phyloP scores from a whole-genome alignment of 2,329 filamentous ascomycete species.

The Hymenotorrendiella dingleyae region DNA sequence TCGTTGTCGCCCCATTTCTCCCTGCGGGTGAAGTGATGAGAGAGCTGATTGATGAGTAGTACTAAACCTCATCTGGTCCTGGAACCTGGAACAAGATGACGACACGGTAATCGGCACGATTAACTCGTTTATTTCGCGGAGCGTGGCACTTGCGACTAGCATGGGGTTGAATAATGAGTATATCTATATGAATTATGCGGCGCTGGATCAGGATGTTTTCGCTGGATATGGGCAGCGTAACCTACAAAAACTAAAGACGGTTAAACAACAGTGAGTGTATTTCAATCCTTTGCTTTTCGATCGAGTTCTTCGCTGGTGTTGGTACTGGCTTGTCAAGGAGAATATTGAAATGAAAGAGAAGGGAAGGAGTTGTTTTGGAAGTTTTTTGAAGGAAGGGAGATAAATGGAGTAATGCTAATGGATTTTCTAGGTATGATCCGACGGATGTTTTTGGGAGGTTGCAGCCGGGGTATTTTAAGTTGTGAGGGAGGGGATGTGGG shows the following conservation, averaged over 20 bases:
- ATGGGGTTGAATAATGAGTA: constrained; percentile 12
- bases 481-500: no score
- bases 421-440: constrained; percentile 29
- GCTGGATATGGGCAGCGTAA: constrained; percentile 32
- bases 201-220: constrained; percentile 31
- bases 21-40: no score
- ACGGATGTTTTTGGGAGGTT: constrained; percentile 24
- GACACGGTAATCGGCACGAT: constrained; percentile 1
- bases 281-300: no score
- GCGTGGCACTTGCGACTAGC: constrained; percentile 7
- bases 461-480: constrained; percentile 19
- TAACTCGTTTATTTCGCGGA: constrained; percentile 7
- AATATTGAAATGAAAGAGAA: no score
- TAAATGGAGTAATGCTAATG: no score
- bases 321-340: no score
- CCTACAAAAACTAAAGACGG: constrained; percentile 18
- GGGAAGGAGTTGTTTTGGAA: no score
- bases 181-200: constrained; percentile 36
- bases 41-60: no score
- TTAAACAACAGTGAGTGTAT: no score
- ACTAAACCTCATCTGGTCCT: constrained; percentile 14
- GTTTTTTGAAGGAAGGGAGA: no score
- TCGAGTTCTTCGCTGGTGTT: no score
- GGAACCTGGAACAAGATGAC: constrained; percentile 12
- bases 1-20: no score